Evolutionary conservation across 768 basidiomycete species (phyloP).

Genomic region (Macrolepiota fuliginosa): DNA sequence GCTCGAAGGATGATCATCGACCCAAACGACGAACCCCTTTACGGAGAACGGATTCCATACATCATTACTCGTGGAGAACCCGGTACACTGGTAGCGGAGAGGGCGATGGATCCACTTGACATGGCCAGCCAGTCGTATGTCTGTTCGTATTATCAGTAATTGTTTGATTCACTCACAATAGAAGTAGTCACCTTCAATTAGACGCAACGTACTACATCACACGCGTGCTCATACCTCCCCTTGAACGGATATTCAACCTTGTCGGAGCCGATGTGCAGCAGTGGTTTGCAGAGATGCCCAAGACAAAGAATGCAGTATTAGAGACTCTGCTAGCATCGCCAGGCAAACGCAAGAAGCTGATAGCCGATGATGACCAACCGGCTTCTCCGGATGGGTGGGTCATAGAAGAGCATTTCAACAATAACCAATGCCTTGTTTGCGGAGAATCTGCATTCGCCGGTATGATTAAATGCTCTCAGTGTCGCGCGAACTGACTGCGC

Average conservation of each 20-base stretch:
- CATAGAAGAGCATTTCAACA: slow-evolving; percentile 77
- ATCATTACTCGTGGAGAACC: slow-evolving; percentile 71
- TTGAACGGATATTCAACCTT: slow-evolving; percentile 89
- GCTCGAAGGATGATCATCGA: slow-evolving; percentile 72
- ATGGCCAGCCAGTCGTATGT: slow-evolving; percentile 25
- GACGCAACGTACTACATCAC: slow-evolving; percentile 90
- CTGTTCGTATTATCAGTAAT: background rate
- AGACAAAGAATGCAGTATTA: slow-evolving; percentile 23
- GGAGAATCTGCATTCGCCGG: slow-evolving; percentile 52
- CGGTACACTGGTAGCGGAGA: slow-evolving; percentile 48
- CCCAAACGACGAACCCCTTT: slow-evolving; percentile 81
- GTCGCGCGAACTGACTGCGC: background rate
- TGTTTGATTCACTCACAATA: background rate
- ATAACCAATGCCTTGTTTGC: slow-evolving; percentile 70
- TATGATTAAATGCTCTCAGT: slow-evolving; percentile 22
- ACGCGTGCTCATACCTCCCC: slow-evolving; percentile 81
- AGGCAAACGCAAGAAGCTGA: slow-evolving; percentile 20
- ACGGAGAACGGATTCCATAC: slow-evolving; percentile 92
- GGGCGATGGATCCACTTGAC: slow-evolving; percentile 28
- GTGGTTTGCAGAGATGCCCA: slow-evolving; percentile 91
- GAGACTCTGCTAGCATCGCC: slow-evolving; percentile 33
- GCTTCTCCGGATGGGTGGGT: slow-evolving; percentile 36
- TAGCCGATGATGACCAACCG: slow-evolving; percentile 18
- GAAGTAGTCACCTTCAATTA: slow-evolving; percentile 60
- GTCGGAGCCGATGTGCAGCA: slow-evolving; percentile 81